Percentiles rank a stretch among this genome's conserved stretches.
Evolutionary conservation across 257 asterid species (phyloP).

Genomic region (Thymus quinquecostatus): DNA sequence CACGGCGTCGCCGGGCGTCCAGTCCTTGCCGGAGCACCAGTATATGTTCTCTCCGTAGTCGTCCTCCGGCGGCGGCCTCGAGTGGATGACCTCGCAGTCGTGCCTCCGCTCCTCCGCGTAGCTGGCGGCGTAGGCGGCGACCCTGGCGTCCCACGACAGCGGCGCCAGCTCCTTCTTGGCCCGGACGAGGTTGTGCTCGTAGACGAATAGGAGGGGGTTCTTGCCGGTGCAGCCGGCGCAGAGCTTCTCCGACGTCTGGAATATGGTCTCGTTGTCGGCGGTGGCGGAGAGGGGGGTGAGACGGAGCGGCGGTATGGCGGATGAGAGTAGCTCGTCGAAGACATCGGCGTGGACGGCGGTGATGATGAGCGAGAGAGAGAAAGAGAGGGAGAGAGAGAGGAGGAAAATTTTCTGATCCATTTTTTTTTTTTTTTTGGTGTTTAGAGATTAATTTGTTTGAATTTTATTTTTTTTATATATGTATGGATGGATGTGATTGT

Average conservation of each 20-base stretch:
- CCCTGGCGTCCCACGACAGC: conserved; percentile 59
- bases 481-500: too few species aligned
- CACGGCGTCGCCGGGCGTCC: conserved; percentile 75
- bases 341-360: too few species aligned
- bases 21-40: conserved; percentile 71
- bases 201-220: conserved; percentile 59
- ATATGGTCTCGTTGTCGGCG: conserved; percentile 49
- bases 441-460: too few species aligned
- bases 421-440: too few species aligned
- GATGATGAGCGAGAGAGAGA: too few species aligned
- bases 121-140: conserved; percentile 61
- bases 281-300: not conserved
- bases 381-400: too few species aligned
- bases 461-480: too few species aligned
- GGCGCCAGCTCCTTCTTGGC: conserved; percentile 64
- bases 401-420: too few species aligned
- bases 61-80: conserved; percentile 42
- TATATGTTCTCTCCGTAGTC: conserved; percentile 78
- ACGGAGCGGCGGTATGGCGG: too few species aligned
- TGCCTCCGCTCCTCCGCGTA: conserved; percentile 66
- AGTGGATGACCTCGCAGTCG: conserved; percentile 56
- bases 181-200: conserved; percentile 65
- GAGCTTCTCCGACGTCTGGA: conserved; percentile 52
- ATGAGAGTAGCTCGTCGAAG: too few species aligned
- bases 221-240: conserved; percentile 62